Base-by-base conservation (phyloP, 2,329 filamentous ascomycete species). In the Aspergillus clavatus region DNA sequence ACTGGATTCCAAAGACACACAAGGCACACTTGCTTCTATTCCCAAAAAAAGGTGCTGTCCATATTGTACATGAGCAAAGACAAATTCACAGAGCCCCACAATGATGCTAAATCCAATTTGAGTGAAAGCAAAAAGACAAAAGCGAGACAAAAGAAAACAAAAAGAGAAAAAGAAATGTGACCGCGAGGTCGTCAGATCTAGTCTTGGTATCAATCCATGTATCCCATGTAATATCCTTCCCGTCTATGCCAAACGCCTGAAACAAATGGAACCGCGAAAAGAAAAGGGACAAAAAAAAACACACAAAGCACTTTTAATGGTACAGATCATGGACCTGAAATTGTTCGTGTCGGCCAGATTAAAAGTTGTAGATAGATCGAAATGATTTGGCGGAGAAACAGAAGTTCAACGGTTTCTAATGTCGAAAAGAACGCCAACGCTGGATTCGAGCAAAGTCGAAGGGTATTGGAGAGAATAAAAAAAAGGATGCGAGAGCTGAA, bases 131-230 rank as follows among this genome's bases (percentile, higher is more conserved):
- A n/a, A n/a, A n/a, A n/a, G n/a, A 53, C 40, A 38, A 43, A 40
- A 26, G 19, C 22, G 10, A 23, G 27, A 26, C 46, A 31, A 49
- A 45, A 29, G 47, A 51, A 48, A 46, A 44, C n/a, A 42, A 48
- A 51, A 43, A 50, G 52, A 51, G 52, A 47, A 40, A 52, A 54
- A 51, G 45, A 45, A 46, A 53, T 55, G 49, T 58, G 62, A 66
- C 66, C 63, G 62, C 53, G 66, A 62, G 63, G 65, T 65, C 65
- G 48, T 57, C 54, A 54, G 54, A 55, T 68, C 65, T 68, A 68
- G 44, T 58, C 57, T 58, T 67, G 65, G 65, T 68, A 68, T 67
- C 64, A 67, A 58, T 53, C 62, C 62, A 61, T 64, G 58, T 54
- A 62, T 63, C 57, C 63, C 62, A 61, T 51, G 51, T 46, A 57